A percentile compares a stretch with the other conserved stretches of the same genome.
Conservation (phyloP, 805 yeast species). For the Starmerella kuoi region DNA sequence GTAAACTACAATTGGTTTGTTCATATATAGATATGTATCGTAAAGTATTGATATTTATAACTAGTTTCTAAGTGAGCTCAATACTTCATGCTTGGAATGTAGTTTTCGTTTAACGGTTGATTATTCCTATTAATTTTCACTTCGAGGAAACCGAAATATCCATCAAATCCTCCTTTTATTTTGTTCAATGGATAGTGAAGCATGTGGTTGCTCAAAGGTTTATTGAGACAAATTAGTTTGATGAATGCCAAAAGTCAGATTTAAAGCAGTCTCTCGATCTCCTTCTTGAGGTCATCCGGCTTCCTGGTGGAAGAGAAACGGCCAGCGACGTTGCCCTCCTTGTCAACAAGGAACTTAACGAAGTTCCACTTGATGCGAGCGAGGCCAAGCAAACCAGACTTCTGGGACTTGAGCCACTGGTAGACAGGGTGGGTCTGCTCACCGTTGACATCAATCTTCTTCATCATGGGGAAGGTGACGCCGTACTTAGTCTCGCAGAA, state of each 20-base stretch:
- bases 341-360: conserved; percentile 56
- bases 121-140: too few relatives aligned
- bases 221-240: neutral
- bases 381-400: conserved; percentile 51
- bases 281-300: conserved; percentile 48
- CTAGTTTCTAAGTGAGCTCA: too few relatives aligned
- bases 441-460: conserved; percentile 86
- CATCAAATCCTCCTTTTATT: too few relatives aligned
- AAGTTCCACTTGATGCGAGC: conserved; percentile 69
- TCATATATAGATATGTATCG: too few relatives aligned
- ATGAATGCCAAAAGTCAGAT: neutral
- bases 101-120: too few relatives aligned
- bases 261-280: conserved; percentile 45
- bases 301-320: conserved; percentile 59
- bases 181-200: too few relatives aligned
- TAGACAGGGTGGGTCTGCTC: conserved; percentile 67
- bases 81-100: too few relatives aligned
- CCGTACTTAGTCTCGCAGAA: conserved; percentile 78
- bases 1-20: too few relatives aligned
- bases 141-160: too few relatives aligned
- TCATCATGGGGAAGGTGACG: conserved; percentile 79
- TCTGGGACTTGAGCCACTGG: conserved; percentile 57
- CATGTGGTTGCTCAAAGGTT: too few relatives aligned
- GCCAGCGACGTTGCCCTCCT: conserved; percentile 45
- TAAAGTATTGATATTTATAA: too few relatives aligned